Base-by-base conservation (phyloP, 2,329 filamentous ascomycete species). In the Talaromyces sp. region DNA sequence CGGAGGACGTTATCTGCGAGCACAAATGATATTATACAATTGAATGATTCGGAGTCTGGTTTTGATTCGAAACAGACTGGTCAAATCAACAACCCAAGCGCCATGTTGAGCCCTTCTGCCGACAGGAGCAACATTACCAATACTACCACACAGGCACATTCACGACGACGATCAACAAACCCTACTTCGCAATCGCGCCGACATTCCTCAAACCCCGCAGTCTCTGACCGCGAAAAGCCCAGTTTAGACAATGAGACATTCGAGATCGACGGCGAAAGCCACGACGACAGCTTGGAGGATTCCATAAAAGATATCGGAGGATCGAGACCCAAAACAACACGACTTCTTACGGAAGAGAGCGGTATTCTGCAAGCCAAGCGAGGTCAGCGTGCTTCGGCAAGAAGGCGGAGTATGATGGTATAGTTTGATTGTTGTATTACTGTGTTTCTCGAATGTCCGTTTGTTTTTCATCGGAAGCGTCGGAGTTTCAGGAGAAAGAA, bases 401-500 rank as follows among this genome's bases (percentile, higher is more conserved):
- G 73, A 54, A 68, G 74, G 61, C 71, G 66, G 60, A 76, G 73
- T 58, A 76, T 74, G 72, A 73, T 76, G 69, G 60, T 75, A 48
- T 75, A 57, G 60, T n/a, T 22, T 36, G 37, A 6, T 22, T 3
- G 6, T 19, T 56, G 15, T 52, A 19, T 19, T n/a, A 33, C 17
- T 21, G 28, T 28, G 25, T 48, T 28, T 48, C 28, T 33, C 28
- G 5, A 48, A 21, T 33, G 25, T 48, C 28, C 10, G 28, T 48
- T 15, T 46, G 15, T 33, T 13, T 21, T 48, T 48, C 33, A 28
- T 28, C 19, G 33, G 17, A 28, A 28, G 25, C 10, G 45, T 48
- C 17, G 45, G 43, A 33, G 43, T 46, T 46, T 25, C 31, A 31
- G 17, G 43, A 13, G 25, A 21, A n/a, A 25, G 19, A n/a, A 15